A percentile compares a stretch with the other conserved stretches of the same genome.
phyloP scores from a whole-genome alignment of 352 stramenopile genomes.

The Globisporangium parvum region DNA sequence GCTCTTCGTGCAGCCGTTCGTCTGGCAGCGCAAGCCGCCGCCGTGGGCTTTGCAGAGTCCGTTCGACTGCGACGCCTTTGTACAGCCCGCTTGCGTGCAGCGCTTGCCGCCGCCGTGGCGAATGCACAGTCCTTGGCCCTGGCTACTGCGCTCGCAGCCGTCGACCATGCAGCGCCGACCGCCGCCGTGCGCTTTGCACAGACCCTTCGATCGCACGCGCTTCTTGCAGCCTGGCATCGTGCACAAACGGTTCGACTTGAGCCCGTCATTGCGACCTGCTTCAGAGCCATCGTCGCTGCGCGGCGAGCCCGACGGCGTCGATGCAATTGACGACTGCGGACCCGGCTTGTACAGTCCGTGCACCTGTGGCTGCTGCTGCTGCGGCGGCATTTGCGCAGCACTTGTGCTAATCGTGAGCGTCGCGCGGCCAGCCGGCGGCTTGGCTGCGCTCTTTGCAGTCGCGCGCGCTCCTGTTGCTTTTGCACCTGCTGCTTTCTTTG shows the following conservation, averaged over 20 bases:
- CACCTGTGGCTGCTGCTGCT: neutral
- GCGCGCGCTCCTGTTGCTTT: slow-evolving; percentile 10
- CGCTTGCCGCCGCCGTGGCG: slow-evolving; percentile 79
- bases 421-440: slow-evolving; percentile 9
- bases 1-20: slow-evolving; percentile 74
- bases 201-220: slow-evolving; percentile 74
- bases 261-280: slow-evolving; percentile 38
- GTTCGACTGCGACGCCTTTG: slow-evolving; percentile 78
- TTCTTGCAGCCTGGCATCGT: slow-evolving; percentile 83
- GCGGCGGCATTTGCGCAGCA: neutral
- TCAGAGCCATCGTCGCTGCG: slow-evolving; percentile 15
- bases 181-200: slow-evolving; percentile 81
- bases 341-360: slow-evolving; percentile 7
- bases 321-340: slow-evolving; percentile 10
- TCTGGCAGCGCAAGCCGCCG: slow-evolving; percentile 70
- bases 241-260: slow-evolving; percentile 79
- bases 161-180: slow-evolving; percentile 76
- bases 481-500: slow-evolving; percentile 17
- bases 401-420: slow-evolving; percentile 15
- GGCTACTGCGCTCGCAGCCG: slow-evolving; percentile 73
- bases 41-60: slow-evolving; percentile 84
- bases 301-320: slow-evolving; percentile 11
- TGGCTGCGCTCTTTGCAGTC: neutral
- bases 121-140: slow-evolving; percentile 79
- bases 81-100: slow-evolving; percentile 72